Evolutionary conservation across 2,329 filamentous ascomycete genomes (phyloP).

Genomic region (Nothomitra cinnamomea): DNA sequence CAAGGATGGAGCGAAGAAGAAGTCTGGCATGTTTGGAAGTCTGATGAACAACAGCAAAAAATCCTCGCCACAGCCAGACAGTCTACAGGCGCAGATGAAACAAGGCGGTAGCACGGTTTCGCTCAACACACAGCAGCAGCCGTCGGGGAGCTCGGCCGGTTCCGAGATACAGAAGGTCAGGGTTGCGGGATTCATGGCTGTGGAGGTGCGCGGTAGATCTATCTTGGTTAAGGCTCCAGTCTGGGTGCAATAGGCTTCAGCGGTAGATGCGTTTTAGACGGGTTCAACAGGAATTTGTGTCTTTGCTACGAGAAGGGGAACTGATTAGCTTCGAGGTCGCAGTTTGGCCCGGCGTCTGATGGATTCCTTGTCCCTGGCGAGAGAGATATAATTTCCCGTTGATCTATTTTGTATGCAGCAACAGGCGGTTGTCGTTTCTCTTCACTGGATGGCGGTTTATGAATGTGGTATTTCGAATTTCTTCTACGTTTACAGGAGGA

Average conservation of each 20-base stretch:
- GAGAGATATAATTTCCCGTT: too few relatives aligned
- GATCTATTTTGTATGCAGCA: too few relatives aligned
- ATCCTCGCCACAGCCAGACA: not conserved
- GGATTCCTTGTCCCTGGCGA: too few relatives aligned
- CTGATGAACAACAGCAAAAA: slow-evolving; percentile 2
- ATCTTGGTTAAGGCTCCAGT: slow-evolving; percentile 8
- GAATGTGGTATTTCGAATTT: too few relatives aligned
- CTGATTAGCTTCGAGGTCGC: too few relatives aligned
- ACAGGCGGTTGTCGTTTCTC: too few relatives aligned
- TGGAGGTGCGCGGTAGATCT: slow-evolving; percentile 6
- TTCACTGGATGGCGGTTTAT: too few relatives aligned
- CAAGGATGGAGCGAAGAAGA: not conserved
- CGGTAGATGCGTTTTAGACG: not conserved
- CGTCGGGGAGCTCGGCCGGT: slow-evolving; percentile 1
- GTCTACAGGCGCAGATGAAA: slow-evolving; percentile 2
- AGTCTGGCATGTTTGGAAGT: not conserved
- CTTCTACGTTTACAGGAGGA: too few relatives aligned
- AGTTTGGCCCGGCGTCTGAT: too few relatives aligned
- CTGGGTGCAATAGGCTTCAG: not conserved
- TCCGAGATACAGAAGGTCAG: slow-evolving; percentile 4
- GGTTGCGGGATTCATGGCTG: slow-evolving; percentile 7
- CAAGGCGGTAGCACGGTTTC: not conserved
- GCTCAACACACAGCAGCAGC: not conserved
- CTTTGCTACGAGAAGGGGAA: too few relatives aligned
- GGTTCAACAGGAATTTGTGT: not conserved